Evolutionary conservation across 108 stramenopile genomes (phyloP).

Genomic region (Aurantiochytrium sp.): DNA sequence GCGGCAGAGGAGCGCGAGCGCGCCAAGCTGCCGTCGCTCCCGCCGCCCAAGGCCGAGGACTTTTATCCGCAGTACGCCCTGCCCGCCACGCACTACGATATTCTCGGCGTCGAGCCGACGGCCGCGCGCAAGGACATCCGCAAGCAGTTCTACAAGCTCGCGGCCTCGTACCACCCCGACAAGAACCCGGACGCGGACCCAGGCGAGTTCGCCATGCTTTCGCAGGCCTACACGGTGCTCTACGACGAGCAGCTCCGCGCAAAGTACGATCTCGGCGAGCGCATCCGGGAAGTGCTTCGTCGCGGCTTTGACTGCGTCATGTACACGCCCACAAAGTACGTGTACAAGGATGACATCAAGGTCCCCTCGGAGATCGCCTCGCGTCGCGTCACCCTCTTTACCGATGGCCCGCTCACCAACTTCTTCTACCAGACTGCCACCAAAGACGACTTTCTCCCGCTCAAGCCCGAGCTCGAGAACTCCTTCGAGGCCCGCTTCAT

Average conservation of each 20-base stretch:
- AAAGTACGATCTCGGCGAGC: not conserved
- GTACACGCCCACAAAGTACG: not conserved
- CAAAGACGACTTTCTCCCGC: not conserved
- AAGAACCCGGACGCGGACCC: conserved; percentile 14
- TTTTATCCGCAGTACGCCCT: not conserved
- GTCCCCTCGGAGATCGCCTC: not conserved
- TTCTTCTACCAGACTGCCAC: conserved; percentile 1
- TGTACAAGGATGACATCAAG: not conserved
- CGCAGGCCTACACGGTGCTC: not conserved
- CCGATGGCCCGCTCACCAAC: not conserved
- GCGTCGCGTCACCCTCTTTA: not conserved
- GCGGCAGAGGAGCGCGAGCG: not conserved
- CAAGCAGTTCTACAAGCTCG: conserved; percentile 21
- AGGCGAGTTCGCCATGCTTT: not conserved
- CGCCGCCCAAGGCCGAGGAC: not conserved
- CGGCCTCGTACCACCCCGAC: not conserved
- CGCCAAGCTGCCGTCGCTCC: not conserved
- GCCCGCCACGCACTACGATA: not conserved
- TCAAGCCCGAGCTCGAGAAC: not conserved
- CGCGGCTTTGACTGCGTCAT: conserved; percentile 28
- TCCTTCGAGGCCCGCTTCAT: not conserved
- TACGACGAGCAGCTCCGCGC: not conserved
- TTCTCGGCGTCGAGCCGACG: not conserved
- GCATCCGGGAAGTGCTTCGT: not conserved
- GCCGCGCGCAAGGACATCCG: not conserved